These are phyloP conservation scores for Entomophthora muscae DNA, from an alignment of 371 early-diverging fungal genomes.

Conservation along the genomic window DNA sequence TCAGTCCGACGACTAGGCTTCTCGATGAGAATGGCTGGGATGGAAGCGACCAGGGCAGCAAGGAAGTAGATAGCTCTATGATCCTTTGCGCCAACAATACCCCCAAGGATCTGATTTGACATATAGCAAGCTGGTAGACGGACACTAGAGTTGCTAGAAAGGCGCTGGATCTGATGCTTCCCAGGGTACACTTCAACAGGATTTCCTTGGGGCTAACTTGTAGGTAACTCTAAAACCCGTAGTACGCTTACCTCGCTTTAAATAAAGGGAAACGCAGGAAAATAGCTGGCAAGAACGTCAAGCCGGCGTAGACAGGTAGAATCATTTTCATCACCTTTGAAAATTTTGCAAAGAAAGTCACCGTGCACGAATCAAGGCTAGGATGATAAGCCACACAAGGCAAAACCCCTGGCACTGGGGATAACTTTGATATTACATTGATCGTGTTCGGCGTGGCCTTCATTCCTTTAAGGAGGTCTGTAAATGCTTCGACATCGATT, in stretches of 20 bases:
- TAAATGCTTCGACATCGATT: not conserved
- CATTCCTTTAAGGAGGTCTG: not conserved
- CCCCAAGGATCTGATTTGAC: slow-evolving; percentile 30
- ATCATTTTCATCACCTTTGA: slow-evolving; percentile 30
- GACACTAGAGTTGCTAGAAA: slow-evolving; percentile 42
- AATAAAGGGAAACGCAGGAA: slow-evolving; percentile 32
- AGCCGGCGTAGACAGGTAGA: slow-evolving; percentile 45
- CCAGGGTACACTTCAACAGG: slow-evolving; percentile 24
- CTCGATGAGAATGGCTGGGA: slow-evolving; percentile 42
- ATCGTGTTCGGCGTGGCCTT: not conserved
- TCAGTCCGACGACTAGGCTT: slow-evolving; percentile 44
- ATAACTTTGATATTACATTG: not conserved
- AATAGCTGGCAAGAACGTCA: slow-evolving; percentile 50
- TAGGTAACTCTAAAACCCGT: too few relatives aligned
- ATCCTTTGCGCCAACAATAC: slow-evolving; percentile 17
- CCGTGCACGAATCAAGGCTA: slow-evolving; percentile 29
- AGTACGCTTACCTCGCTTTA: slow-evolving; percentile 27
- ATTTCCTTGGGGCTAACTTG: slow-evolving; percentile 29
- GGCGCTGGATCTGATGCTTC: slow-evolving; percentile 34
- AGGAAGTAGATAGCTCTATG: slow-evolving; percentile 41
- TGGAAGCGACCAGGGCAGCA: slow-evolving; percentile 27
- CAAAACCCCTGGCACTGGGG: not conserved
- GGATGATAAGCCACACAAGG: slow-evolving; percentile 36
- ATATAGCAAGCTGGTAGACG: slow-evolving; percentile 35
- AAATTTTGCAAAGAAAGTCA: slow-evolving; percentile 25